Evolutionary conservation across 208 protist species (phyloP).

Genomic region (Blastocrithidia nonstop): DNA sequence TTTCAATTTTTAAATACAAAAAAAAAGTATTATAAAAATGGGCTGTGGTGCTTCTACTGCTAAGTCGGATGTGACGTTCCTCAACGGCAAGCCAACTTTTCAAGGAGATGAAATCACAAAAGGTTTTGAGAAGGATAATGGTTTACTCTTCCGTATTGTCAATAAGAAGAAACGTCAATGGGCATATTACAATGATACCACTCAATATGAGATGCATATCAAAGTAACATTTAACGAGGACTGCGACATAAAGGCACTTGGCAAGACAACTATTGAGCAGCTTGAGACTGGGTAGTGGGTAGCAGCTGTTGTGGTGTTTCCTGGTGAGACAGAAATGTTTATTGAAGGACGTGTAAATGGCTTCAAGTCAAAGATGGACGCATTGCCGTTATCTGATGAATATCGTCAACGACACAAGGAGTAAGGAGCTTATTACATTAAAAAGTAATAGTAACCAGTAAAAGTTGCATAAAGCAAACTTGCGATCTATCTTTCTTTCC

Average conservation of each 20-base stretch:
- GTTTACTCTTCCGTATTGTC: constrained; percentile 72
- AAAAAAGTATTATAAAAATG: constrained; percentile 18
- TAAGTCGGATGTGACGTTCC: constrained; percentile 14
- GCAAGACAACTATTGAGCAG: constrained; percentile 40
- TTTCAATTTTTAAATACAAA: constrained; percentile 1
- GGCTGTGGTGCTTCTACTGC: constrained; percentile 54
- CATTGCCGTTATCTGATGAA: constrained; percentile 43
- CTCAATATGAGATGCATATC: constrained; percentile 71
- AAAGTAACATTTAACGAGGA: constrained; percentile 53
- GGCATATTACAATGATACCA: constrained; percentile 86
- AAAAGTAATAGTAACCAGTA: constrained; percentile 1
- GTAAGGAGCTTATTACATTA: constrained; percentile 12
- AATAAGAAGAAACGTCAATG: constrained; percentile 62
- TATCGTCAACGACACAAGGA: constrained; percentile 20
- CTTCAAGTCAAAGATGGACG: constrained; percentile 66
- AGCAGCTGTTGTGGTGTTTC: constrained; percentile 49
- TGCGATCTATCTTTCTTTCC: neutral
- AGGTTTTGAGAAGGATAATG: constrained; percentile 62
- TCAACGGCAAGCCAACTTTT: constrained; percentile 64
- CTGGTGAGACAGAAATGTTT: constrained; percentile 67
- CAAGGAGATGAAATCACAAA: constrained; percentile 48
- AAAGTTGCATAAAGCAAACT: neutral
- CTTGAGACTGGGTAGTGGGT: constrained; percentile 37
- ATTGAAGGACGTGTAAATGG: constrained; percentile 66
- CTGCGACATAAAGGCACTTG: constrained; percentile 62